Conservation (phyloP, 2,329 filamentous ascomycete genomes). For the Colletotrichum sp. region DNA sequence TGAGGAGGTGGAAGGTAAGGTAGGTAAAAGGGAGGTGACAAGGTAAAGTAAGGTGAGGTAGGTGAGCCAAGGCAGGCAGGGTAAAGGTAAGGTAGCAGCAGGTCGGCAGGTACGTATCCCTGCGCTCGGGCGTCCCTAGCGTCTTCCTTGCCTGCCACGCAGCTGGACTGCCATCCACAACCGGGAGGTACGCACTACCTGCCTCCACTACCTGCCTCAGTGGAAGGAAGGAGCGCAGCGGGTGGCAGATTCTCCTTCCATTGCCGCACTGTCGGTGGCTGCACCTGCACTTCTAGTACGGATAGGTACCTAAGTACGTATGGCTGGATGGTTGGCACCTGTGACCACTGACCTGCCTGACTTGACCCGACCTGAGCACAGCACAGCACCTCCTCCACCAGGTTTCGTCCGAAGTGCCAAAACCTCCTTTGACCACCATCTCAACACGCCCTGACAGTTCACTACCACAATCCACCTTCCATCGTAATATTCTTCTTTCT, state of each 20-base stretch:
- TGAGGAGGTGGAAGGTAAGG: neutral
- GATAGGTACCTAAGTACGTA: neutral
- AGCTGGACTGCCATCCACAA: neutral
- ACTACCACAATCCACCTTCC: conserved; percentile 6
- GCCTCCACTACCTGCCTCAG: neutral
- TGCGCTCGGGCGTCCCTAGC: neutral
- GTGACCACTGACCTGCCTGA: neutral
- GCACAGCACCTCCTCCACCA: conserved; percentile 13
- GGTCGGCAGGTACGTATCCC: neutral
- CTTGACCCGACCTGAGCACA: neutral
- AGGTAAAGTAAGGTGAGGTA: neutral
- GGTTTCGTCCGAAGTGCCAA: conserved; percentile 21
- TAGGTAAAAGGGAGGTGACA: neutral
- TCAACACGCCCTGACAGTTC: conserved; percentile 10
- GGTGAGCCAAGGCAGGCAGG: neutral
- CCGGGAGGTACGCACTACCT: neutral
- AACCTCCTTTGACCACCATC: conserved; percentile 21
- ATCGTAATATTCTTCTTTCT: conserved; percentile 8
- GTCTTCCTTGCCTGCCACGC: neutral
- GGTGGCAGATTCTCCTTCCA: neutral
- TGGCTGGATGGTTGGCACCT: neutral
- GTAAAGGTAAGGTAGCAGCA: neutral
- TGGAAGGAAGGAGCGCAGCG: neutral
- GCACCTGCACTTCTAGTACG: too few relatives aligned
- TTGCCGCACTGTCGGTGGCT: neutral